Conservation (phyloP, 78 protist species). For the Abeoforma whisleri region DNA sequence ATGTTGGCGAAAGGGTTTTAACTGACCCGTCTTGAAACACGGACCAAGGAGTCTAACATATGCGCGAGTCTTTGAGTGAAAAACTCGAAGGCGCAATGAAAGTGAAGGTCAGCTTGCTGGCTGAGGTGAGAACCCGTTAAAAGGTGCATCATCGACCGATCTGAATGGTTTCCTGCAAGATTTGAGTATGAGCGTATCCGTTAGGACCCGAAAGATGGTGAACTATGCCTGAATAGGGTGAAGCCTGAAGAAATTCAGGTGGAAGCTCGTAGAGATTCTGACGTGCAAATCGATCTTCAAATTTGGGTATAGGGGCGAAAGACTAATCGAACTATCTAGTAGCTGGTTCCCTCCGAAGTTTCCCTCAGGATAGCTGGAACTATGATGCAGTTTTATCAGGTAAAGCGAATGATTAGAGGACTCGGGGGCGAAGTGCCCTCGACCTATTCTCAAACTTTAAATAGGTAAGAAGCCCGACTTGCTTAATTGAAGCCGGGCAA, state of each 20-base stretch:
- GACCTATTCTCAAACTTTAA: too few relatives aligned
- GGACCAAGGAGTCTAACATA: conserved; percentile 87
- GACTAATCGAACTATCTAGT: conserved; percentile 59
- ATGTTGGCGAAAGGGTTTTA: conserved; percentile 43
- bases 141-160: conserved; percentile 52
- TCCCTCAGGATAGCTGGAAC: conserved; percentile 75
- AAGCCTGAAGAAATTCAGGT: conserved; percentile 73
- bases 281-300: conserved; percentile 86
- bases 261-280: conserved; percentile 81
- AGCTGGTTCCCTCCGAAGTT: conserved; percentile 91
- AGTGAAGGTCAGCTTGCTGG: conserved; percentile 43
- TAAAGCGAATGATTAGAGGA: too few relatives aligned
- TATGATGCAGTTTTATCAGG: too few relatives aligned
- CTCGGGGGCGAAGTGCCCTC: too few relatives aligned
- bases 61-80: conserved; percentile 58
- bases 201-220: conserved; percentile 82
- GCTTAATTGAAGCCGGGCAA: too few relatives aligned
- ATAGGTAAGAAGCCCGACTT: too few relatives aligned
- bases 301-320: conserved; percentile 86
- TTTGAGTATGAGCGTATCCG: conserved; percentile 53
- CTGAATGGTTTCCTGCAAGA: conserved; percentile 45
- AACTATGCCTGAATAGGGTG: conserved; percentile 77
- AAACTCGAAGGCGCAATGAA: conserved; percentile 63
- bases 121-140: conserved; percentile 6
- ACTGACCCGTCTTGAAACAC: conserved; percentile 87